A percentile compares a stretch with the other conserved stretches of the same genome.
These are phyloP conservation scores for Coniosporium apollinis DNA, from an alignment of 495 filamentous ascomycete genomes.

Conservation along the genomic window DNA sequence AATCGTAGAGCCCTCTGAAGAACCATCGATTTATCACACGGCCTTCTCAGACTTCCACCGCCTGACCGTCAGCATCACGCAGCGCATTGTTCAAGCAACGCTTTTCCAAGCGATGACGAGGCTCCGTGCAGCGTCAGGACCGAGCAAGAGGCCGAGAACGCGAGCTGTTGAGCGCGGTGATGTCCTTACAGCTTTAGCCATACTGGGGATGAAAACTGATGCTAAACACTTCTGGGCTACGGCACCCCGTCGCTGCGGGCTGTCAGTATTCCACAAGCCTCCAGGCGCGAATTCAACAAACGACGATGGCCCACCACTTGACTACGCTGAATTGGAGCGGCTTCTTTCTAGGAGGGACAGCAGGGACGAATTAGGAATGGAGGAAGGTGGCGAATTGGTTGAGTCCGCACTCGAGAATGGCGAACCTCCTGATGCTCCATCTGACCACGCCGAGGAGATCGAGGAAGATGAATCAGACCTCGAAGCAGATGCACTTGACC, in stretches of 20 bases:
- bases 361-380: too few species aligned
- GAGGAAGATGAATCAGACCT: too few species aligned
- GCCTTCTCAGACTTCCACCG: constrained; percentile 59
- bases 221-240: background rate
- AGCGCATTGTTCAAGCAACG: constrained; percentile 46
- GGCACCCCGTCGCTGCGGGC: background rate
- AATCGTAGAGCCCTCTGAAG: constrained; percentile 29
- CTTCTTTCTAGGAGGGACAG: too few species aligned
- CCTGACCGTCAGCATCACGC: constrained; percentile 47
- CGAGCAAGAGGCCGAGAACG: background rate
- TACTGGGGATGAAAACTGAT: background rate
- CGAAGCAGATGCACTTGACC: too few species aligned
- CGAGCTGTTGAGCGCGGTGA: background rate
- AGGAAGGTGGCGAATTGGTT: too few species aligned
- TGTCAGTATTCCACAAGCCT: background rate
- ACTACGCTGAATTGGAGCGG: background rate
- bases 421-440: too few species aligned
- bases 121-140: constrained; percentile 20
- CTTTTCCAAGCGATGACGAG: constrained; percentile 50
- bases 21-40: constrained; percentile 47
- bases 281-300: background rate
- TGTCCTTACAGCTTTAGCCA: background rate
- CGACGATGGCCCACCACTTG: background rate
- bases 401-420: too few species aligned
- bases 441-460: constrained; percentile 1